A percentile compares a stretch with the other conserved stretches of the same genome.
These are phyloP conservation scores for Pyrenopolyporus hunteri DNA, from an alignment of 495 filamentous ascomycete species.

Conservation along the genomic window DNA sequence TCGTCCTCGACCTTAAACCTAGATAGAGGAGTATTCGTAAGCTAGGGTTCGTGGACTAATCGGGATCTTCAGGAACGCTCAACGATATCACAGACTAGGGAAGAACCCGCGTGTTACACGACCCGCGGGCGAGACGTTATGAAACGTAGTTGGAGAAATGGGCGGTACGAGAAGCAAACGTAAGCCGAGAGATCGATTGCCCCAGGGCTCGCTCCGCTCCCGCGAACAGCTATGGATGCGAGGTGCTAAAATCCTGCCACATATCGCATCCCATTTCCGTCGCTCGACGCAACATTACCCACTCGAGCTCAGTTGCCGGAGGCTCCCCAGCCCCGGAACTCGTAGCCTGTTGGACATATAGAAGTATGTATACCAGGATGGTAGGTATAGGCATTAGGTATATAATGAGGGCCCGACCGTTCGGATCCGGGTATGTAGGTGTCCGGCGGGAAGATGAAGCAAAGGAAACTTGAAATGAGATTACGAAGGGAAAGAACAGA, in stretches of 20 bases:
- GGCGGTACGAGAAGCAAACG: background rate
- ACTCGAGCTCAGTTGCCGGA: conserved; percentile 33
- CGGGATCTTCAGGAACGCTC: conserved; percentile 25
- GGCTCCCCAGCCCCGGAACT: conserved; percentile 12
- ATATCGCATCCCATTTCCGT: conserved; percentile 24
- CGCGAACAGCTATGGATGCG: conserved; percentile 4
- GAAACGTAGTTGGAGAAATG: conserved; percentile 8
- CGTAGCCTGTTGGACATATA: conserved; percentile 19
- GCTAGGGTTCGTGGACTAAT: conserved; percentile 27
- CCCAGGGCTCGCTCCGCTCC: conserved; percentile 15
- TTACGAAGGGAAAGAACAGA: background rate
- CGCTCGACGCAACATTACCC: conserved; percentile 36
- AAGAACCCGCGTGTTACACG: conserved; percentile 19
- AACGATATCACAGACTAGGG: conserved; percentile 16
- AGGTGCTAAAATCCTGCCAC: conserved; percentile 2
- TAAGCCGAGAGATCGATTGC: background rate
- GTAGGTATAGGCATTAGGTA: no score
- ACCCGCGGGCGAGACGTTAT: conserved; percentile 10
- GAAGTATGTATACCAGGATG: background rate
- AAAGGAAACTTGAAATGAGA: conserved; percentile 6
- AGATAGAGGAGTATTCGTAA: conserved; percentile 29
- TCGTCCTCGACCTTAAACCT: conserved; percentile 88
- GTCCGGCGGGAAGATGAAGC: conserved; percentile 11
- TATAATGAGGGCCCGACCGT: conserved; percentile 18
- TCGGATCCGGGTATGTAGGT: conserved; percentile 24